Evolutionary conservation across 345 rosid genomes (phyloP), one percentile per base, ranked within the genome.

Genomic region (Abelmoschus esculentus): DNA sequence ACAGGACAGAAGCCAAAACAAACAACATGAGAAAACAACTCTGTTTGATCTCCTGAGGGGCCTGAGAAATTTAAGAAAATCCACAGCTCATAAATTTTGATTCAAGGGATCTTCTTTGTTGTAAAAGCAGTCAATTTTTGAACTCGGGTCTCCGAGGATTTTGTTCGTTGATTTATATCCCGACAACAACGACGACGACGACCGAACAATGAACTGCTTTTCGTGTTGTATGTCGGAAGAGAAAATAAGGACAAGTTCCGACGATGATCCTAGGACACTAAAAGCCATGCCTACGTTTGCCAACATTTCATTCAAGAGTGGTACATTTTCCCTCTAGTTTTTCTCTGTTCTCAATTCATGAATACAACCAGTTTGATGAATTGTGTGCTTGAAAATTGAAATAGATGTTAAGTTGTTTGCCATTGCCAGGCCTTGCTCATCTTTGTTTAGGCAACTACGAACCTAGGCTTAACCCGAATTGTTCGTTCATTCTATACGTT

Each of bases 221-320:
- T 44, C 74, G 12, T 89, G 95, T 71, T 91, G 96, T 79, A 63
- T 74, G 73, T 77, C 93, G 11, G 53, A 80, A 18, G 83, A 75
- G 44, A 84, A 22, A 78, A 53, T 36, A 76, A 53, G 11, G 26
- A 3, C 57, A 53, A 80, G 91, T 32, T 79, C 84, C 42, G 84
- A 79, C 74, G 40, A 40, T 40, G 44, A 40, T 7, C 44, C 44
- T 11, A 40, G 17, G 14, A 49, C n/a, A 49, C 85, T 5, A 85
- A 83, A 79, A 18, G 72, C 73, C 67, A 68, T 88, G 46, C 74
- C 91, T 73, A 73, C 83, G 3, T 87, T 87, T 71, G 90, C 93
- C 14, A 87, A 87, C 78, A 81, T 91, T 76, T 88, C 98, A 74
- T 87, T 91, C 73, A 91, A 88, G 80, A 82, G 83, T 17, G 96